Percentiles rank a stretch among this genome's conserved stretches.
Evolutionary conservation across 2,329 filamentous ascomycete species (phyloP).

Genomic region (Epichloe coenophiala): DNA sequence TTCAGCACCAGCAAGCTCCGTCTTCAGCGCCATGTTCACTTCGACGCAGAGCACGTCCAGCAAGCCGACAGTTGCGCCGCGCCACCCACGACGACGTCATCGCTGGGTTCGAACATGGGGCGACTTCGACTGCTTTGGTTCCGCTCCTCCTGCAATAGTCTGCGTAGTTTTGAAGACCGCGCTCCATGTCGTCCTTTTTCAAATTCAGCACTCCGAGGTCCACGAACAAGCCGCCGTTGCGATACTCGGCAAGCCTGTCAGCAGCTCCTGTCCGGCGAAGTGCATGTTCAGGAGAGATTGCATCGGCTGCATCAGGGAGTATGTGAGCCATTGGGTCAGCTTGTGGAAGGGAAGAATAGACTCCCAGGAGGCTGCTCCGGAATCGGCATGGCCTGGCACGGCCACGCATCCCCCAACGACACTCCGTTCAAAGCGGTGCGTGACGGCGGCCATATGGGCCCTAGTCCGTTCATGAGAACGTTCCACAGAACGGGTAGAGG

Average conservation of each 20-base stretch:
- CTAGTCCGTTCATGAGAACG: slow-evolving; percentile 75
- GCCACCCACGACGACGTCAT: slow-evolving; percentile 52
- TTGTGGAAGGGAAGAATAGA: slow-evolving; percentile 86
- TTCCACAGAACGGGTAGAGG: slow-evolving; percentile 81
- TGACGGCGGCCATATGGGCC: slow-evolving; percentile 76
- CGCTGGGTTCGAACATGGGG: slow-evolving; percentile 43
- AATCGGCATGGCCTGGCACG: slow-evolving; percentile 65
- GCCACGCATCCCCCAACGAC: slow-evolving; percentile 89
- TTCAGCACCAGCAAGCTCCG: slow-evolving; percentile 52
- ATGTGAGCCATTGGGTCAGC: slow-evolving; percentile 86
- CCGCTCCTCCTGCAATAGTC: slow-evolving; percentile 61
- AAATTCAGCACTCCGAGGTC: slow-evolving; percentile 70
- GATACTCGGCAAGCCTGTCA: slow-evolving; percentile 83
- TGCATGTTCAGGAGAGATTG: slow-evolving; percentile 65
- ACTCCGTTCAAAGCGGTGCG: slow-evolving; percentile 78
- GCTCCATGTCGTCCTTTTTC: slow-evolving; percentile 54
- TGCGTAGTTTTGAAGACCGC: slow-evolving; percentile 50
- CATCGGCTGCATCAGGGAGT: slow-evolving; percentile 89
- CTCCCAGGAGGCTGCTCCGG: slow-evolving; percentile 47
- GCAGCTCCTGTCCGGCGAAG: slow-evolving; percentile 66
- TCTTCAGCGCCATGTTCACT: slow-evolving; percentile 49
- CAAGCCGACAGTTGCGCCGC: slow-evolving; percentile 48
- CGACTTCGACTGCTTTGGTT: slow-evolving; percentile 43
- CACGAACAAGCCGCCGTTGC: slow-evolving; percentile 80
- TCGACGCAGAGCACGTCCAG: slow-evolving; percentile 39